These are phyloP conservation scores for Sphagnurus paluster DNA, from an alignment of 1,284 basidiomycete species.

Conservation along the genomic window DNA sequence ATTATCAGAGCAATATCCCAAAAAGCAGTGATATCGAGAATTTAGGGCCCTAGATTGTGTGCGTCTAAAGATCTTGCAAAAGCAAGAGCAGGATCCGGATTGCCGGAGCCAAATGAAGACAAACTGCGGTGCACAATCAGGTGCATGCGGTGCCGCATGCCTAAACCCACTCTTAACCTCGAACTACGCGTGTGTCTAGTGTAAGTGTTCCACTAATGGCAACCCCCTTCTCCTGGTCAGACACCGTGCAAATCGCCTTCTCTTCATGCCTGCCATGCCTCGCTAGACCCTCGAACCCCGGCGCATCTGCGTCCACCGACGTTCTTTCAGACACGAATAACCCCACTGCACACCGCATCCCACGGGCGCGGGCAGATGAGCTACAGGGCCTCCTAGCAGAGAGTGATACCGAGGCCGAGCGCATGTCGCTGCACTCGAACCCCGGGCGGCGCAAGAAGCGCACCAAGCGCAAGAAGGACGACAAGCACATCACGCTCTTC, in stretches of 20 bases:
- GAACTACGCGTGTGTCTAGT: background rate
- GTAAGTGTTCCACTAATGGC: slow-evolving; percentile 31
- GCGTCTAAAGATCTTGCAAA: too few species aligned
- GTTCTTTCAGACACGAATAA: slow-evolving; percentile 28
- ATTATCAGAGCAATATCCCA: too few species aligned
- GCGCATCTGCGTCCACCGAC: slow-evolving; percentile 23
- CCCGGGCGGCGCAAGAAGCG: slow-evolving; percentile 38
- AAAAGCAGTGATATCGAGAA: too few species aligned
- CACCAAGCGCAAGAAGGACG: slow-evolving; percentile 32
- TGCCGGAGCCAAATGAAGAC: slow-evolving; percentile 10
- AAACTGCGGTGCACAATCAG: slow-evolving; percentile 8
- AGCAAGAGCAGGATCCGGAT: too few species aligned
- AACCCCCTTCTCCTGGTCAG: slow-evolving; percentile 60
- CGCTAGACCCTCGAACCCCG: slow-evolving; percentile 10
- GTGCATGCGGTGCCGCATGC: background rate
- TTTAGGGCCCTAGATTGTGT: too few species aligned
- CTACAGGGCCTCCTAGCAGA: slow-evolving; percentile 58
- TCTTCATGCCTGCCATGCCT: slow-evolving; percentile 63
- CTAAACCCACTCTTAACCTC: background rate
- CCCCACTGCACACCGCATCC: slow-evolving; percentile 32
- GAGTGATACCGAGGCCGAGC: slow-evolving; percentile 54
- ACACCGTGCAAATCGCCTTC: slow-evolving; percentile 54
- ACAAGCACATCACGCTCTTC: slow-evolving; percentile 52
- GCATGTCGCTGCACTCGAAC: slow-evolving; percentile 67
- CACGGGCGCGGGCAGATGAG: slow-evolving; percentile 50